phyloP scores from a whole-genome alignment of 2,329 filamentous ascomycete genomes.

The Huntiella savannae region DNA sequence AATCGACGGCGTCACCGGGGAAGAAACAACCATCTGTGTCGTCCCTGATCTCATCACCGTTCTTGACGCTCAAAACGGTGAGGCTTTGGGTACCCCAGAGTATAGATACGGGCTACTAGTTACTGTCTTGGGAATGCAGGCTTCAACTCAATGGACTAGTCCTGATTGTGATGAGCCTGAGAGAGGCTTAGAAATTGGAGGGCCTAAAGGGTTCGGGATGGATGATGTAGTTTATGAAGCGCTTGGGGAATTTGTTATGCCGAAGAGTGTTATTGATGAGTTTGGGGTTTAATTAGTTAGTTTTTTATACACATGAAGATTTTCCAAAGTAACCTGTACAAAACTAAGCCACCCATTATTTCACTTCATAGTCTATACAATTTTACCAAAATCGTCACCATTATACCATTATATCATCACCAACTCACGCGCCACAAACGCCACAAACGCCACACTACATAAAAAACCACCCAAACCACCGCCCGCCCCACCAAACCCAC shows the following conservation, averaged over 20 bases:
- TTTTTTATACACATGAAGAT: background rate
- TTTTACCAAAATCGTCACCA: background rate
- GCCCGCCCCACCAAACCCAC: conserved; percentile 3
- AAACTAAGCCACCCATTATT: background rate
- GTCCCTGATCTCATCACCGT: conserved; percentile 38
- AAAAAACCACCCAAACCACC: background rate
- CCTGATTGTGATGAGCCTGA: conserved; percentile 17
- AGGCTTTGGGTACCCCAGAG: conserved; percentile 36
- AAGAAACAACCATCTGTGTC: conserved; percentile 25
- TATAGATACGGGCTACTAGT: conserved; percentile 35
- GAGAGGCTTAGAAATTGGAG: conserved; percentile 30
- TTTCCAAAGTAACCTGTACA: background rate
- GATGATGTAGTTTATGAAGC: conserved; percentile 28
- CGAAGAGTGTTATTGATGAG: conserved; percentile 34
- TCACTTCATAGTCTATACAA: background rate
- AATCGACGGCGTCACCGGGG: conserved; percentile 11
- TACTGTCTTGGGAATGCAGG: conserved; percentile 27
- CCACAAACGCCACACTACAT: background rate
- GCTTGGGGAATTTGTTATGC: conserved; percentile 28
- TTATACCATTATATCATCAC: background rate
- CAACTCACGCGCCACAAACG: background rate
- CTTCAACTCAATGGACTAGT: conserved; percentile 25
- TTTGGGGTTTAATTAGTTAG: conserved; percentile 13
- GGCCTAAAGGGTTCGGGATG: conserved; percentile 29
- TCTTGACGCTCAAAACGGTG: conserved; percentile 35